phyloP scores from a whole-genome alignment of 305 asterid species.

The Solanum hybrid region DNA sequence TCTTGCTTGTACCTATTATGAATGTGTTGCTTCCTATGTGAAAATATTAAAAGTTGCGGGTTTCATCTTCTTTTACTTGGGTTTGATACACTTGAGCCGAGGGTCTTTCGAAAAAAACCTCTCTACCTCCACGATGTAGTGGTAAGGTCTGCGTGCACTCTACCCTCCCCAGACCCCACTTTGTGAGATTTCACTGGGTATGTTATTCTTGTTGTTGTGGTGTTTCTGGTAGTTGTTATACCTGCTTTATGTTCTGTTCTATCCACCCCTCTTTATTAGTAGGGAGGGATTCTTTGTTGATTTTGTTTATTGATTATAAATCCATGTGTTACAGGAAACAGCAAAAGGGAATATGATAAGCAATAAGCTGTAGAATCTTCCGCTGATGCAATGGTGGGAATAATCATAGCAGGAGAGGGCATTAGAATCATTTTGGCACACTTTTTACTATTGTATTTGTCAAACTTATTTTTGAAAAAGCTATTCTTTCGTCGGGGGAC shows the following conservation, averaged over 20 bases:
- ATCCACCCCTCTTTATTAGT: not conserved
- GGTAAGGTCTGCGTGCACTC: not conserved
- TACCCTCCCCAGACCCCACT: not conserved
- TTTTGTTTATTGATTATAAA: not conserved
- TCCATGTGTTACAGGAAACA: slow-evolving; percentile 39
- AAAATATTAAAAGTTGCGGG: not conserved
- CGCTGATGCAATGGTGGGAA: slow-evolving; percentile 57
- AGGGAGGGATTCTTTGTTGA: not conserved
- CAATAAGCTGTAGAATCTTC: slow-evolving; percentile 28
- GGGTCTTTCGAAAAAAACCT: not conserved
- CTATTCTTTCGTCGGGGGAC: not conserved
- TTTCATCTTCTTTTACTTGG: not conserved
- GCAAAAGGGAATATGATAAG: slow-evolving; percentile 19
- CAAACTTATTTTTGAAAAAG: not conserved
- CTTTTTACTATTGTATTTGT: not conserved
- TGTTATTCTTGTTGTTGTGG: not conserved
- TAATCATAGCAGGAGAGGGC: not conserved
- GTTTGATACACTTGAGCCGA: not conserved
- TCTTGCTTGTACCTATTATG: not conserved
- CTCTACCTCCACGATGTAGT: not conserved
- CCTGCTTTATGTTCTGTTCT: not conserved
- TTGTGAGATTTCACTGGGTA: not conserved
- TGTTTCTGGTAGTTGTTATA: not conserved
- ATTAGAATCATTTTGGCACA: not conserved
- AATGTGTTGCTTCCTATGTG: not conserved